Percentiles rank a stretch among this genome's conserved stretches.
Conservation (phyloP, 202 grass and related monocot species). For the Sporobolus alterniflorus region DNA sequence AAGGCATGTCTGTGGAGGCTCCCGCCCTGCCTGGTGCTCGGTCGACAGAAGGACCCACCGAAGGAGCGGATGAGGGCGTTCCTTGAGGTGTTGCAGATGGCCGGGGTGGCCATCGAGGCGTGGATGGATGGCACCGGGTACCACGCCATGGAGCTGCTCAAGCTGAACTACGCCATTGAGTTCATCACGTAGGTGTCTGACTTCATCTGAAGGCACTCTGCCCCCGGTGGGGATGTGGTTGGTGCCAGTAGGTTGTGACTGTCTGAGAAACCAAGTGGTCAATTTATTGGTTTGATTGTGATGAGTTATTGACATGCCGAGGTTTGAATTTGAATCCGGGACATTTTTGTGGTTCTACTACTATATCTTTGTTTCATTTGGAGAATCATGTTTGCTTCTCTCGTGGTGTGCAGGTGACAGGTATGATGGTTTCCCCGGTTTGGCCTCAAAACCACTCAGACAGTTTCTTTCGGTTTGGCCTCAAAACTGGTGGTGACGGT, state of each 20-base stretch:
- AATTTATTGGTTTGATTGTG: no score
- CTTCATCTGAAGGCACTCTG: conserved; percentile 49
- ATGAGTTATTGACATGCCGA: no score
- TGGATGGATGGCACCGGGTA: conserved; percentile 57
- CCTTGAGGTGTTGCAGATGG: conserved; percentile 42
- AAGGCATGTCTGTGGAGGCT: conserved; percentile 44
- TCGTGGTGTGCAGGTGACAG: no score
- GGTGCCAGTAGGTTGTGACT: conserved; percentile 47
- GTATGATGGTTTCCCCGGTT: no score
- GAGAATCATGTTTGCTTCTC: no score
- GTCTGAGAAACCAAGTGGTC: no score
- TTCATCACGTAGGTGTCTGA: conserved; percentile 58
- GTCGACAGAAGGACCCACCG: conserved; percentile 56
- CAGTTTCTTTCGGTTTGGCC: no score
- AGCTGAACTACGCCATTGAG: conserved; percentile 50
- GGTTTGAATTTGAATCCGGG: no score
- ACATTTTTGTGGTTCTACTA: no score
- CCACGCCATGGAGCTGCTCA: conserved; percentile 77
- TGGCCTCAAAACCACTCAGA: no score
- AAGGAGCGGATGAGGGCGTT: conserved; percentile 62
- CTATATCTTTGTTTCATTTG: no score
- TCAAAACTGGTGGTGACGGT: no score
- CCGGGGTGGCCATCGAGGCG: conserved; percentile 45
- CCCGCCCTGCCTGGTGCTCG: conserved; percentile 73
- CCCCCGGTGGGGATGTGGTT: neutral